Percentiles rank a stretch among this genome's conserved stretches.
phyloP scores from a whole-genome alignment of 345 rosid genomes.

The Geranium rotundifolium region DNA sequence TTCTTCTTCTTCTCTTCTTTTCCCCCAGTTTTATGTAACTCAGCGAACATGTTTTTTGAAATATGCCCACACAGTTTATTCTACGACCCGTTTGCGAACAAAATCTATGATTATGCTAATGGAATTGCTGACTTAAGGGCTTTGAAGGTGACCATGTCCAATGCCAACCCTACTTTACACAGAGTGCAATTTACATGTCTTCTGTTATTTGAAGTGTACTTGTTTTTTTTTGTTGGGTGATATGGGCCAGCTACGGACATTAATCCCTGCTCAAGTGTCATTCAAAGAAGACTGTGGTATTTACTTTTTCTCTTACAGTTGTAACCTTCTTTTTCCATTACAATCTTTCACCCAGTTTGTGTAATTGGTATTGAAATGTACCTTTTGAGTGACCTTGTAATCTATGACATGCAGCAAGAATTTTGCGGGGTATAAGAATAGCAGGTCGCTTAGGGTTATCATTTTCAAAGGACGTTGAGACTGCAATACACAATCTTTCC shows the following conservation, averaged over 20 bases:
- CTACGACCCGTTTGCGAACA: constrained; percentile 49
- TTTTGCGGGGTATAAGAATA: constrained; percentile 81
- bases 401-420: constrained; percentile 47
- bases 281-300: constrained; percentile 84
- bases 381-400: not conserved
- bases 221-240: constrained; percentile 9
- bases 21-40: not conserved
- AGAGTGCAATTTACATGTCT: constrained; percentile 3
- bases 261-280: constrained; percentile 63
- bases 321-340: constrained; percentile 7
- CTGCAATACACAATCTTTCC: constrained; percentile 48
- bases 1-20: constrained; percentile 3
- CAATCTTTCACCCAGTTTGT: constrained; percentile 8
- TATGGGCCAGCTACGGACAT: constrained; percentile 52
- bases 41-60: not conserved
- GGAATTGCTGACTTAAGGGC: constrained; percentile 67
- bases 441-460: constrained; percentile 76
- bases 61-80: constrained; percentile 36
- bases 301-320: constrained; percentile 17
- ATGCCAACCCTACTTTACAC: constrained; percentile 5
- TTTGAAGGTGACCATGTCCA: constrained; percentile 43
- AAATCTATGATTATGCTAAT: constrained; percentile 60
- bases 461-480: constrained; percentile 50
- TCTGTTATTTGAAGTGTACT: constrained; percentile 4
- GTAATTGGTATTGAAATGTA: constrained; percentile 2